A percentile compares a stretch with the other conserved stretches of the same genome.
Evolutionary conservation across 352 stramenopile genomes (phyloP).

Genomic region (Nothophytophthora sp.): DNA sequence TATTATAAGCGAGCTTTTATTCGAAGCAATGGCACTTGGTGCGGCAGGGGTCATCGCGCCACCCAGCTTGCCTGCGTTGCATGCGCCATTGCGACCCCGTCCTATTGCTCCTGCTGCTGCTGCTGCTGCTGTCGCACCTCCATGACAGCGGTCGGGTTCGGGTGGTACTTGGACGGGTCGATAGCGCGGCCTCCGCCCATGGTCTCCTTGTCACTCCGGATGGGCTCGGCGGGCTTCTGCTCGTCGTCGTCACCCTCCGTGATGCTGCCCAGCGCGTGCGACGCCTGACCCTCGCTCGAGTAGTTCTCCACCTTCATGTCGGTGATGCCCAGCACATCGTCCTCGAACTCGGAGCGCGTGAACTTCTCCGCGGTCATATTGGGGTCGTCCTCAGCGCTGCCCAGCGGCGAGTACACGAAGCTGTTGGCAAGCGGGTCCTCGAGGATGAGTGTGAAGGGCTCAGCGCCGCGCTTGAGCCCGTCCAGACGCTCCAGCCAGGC

Average conservation of each 20-base stretch:
- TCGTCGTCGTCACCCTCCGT: slow-evolving; percentile 30
- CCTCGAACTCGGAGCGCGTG: slow-evolving; percentile 86
- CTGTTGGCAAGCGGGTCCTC: slow-evolving; percentile 91
- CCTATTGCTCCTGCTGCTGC: slow-evolving; percentile 29
- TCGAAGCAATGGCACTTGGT: no score
- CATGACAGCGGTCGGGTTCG: slow-evolving; percentile 64
- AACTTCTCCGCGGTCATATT: slow-evolving; percentile 86
- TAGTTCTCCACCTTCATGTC: slow-evolving; percentile 94
- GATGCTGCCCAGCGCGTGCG: slow-evolving; percentile 26
- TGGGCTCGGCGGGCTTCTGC: slow-evolving; percentile 26
- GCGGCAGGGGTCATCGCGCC: no score
- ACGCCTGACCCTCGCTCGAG: slow-evolving; percentile 21
- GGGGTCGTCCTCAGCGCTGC: slow-evolving; percentile 51
- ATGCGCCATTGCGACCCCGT: slow-evolving; percentile 25
- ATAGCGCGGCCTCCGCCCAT: slow-evolving; percentile 58
- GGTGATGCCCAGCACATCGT: slow-evolving; percentile 92
- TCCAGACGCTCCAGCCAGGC: slow-evolving; percentile 55
- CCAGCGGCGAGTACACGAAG: slow-evolving; percentile 84
- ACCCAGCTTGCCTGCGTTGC: slow-evolving; percentile 9
- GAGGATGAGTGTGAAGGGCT: slow-evolving; percentile 89
- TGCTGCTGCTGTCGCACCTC: slow-evolving; percentile 48
- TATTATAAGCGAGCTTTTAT: no score
- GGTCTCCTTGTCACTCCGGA: slow-evolving; percentile 64
- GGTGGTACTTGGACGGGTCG: slow-evolving; percentile 59
- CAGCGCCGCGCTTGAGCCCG: slow-evolving; percentile 51